Conservation (phyloP, 768 basidiomycete genomes). For the Fomitopsis pulvina region DNA sequence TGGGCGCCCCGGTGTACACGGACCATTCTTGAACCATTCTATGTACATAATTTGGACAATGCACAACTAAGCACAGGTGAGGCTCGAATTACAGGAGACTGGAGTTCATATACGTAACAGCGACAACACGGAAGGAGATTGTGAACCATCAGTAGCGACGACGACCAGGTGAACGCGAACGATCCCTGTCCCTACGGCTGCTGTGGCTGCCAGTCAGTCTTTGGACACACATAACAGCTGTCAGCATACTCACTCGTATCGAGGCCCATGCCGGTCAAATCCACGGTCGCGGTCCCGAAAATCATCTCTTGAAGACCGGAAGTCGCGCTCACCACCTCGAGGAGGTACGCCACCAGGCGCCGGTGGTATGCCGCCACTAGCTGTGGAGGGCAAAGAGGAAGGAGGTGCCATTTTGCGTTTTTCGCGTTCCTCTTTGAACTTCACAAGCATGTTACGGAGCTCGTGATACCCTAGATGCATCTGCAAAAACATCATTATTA, state of each 20-base stretch:
- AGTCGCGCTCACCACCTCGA: slow-evolving; percentile 42
- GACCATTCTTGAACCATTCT: no score
- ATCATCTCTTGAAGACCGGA: slow-evolving; percentile 56
- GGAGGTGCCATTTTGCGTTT: slow-evolving; percentile 62
- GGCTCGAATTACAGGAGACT: not conserved
- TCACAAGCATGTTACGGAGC: slow-evolving; percentile 85
- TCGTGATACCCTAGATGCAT: slow-evolving; percentile 99
- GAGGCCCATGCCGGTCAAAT: slow-evolving; percentile 63
- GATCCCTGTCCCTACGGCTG: slow-evolving; percentile 21
- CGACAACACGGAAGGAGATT: not conserved
- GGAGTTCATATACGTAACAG: not conserved
- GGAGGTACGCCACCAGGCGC: slow-evolving; percentile 33
- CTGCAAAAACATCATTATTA: slow-evolving; percentile 32
- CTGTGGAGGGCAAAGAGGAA: slow-evolving; percentile 28
- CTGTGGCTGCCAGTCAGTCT: slow-evolving; percentile 8
- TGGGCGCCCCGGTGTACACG: no score
- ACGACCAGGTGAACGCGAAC: slow-evolving; percentile 25
- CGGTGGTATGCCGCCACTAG: slow-evolving; percentile 18
- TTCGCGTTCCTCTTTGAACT: slow-evolving; percentile 88
- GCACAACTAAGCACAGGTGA: no score
- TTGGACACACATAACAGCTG: slow-evolving; percentile 1
- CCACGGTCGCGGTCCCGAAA: slow-evolving; percentile 58
- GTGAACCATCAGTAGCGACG: slow-evolving; percentile 18
- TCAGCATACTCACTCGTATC: slow-evolving; percentile 57
- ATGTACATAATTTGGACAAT: no score